Evolutionary conservation across 1,139 yeast species (phyloP), one percentile per base, ranked within the genome.

Genomic region (Diutina pseudorugosa): DNA sequence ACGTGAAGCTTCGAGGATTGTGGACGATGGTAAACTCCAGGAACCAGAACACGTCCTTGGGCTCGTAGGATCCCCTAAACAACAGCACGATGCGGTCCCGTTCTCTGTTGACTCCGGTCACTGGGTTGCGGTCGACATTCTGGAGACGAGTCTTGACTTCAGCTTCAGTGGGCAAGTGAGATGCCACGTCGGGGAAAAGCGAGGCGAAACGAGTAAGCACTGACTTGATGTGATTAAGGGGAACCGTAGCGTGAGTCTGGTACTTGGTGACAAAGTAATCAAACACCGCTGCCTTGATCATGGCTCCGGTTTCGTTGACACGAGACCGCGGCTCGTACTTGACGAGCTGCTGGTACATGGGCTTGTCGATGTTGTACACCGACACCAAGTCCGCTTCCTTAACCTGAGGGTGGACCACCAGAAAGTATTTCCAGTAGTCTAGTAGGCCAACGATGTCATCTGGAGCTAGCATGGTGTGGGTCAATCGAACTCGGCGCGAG

Each of bases 11-110:
- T 9, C 49, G 49, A 27, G 49, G 49, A 14, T 45, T 45, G 23
- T 45, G 49, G 27, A 16, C 18, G 8, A 45, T 20, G 41, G 49
- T 45, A 23, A 45, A n/a, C 19, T 45, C 49, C n/a, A 19, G 27
- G 19, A 45, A 16, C 49, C 40, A 45, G 27, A 45, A 45, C 41
- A 45, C 49, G 16, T 45, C 49, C 21, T 45, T n/a, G 14, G 49
- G 49, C 7, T 43, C 47, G 21, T 27, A 27, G 3, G 14, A 16
- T 9, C 49, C 49, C 3, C 23, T 6, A 14, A 45, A 45, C 20
- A 4, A 3, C 11, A 2, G 12, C 5, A 16, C 19, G 4, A 27
- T 19, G 7, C 25, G 40, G 1, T 45, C 49, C 3, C 25, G n/a
- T 16, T 45, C 49, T 3, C 30, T 16, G 4, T n/a, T 6, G 8